These are phyloP conservation scores for Parathielavia hyrcaniae DNA, from an alignment of 495 filamentous ascomycete species.

Conservation along the genomic window DNA sequence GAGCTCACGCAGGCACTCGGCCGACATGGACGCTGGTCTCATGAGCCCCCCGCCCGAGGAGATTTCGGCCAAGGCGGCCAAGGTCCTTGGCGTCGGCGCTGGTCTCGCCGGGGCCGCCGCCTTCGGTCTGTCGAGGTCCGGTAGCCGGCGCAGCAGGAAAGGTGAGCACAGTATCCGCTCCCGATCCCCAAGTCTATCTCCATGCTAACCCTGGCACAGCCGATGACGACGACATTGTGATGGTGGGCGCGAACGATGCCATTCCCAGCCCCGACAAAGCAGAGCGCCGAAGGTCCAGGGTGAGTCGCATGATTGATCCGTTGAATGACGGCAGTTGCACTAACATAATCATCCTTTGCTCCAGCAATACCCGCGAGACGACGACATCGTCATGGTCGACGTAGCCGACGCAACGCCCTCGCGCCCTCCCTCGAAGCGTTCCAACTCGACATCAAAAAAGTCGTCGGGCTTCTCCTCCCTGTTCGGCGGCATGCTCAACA, in stretches of 20 bases:
- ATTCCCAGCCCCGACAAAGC: conserved; percentile 40
- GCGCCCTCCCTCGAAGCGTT: conserved; percentile 36
- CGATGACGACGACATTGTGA: conserved; percentile 43
- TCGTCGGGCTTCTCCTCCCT: conserved; percentile 34
- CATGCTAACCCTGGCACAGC: conserved; percentile 21
- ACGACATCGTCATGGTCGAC: conserved; percentile 40
- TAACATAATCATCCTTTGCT: conserved; percentile 20
- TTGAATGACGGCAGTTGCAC: conserved; percentile 15
- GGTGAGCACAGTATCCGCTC: conserved; percentile 21
- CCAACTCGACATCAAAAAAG: conserved; percentile 37
- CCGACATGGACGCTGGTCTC: conserved; percentile 41
- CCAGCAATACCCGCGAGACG: conserved; percentile 35
- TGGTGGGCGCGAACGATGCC: conserved; percentile 40
- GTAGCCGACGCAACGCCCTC: conserved; percentile 33
- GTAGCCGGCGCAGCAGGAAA: conserved; percentile 38
- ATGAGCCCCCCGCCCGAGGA: conserved; percentile 46
- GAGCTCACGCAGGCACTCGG: conserved; percentile 46
- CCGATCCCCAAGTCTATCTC: conserved; percentile 8
- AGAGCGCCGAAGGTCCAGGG: conserved; percentile 42
- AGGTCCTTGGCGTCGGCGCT: conserved; percentile 42
- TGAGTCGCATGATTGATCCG: conserved; percentile 23
- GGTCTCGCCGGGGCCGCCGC: conserved; percentile 13
- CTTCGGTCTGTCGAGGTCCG: conserved; percentile 26
- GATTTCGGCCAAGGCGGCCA: conserved; percentile 50
- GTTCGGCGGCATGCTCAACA: conserved; percentile 39